Conservation (phyloP, 2,329 filamentous ascomycete genomes). For the Sporothrix pseudoabietina region DNA sequence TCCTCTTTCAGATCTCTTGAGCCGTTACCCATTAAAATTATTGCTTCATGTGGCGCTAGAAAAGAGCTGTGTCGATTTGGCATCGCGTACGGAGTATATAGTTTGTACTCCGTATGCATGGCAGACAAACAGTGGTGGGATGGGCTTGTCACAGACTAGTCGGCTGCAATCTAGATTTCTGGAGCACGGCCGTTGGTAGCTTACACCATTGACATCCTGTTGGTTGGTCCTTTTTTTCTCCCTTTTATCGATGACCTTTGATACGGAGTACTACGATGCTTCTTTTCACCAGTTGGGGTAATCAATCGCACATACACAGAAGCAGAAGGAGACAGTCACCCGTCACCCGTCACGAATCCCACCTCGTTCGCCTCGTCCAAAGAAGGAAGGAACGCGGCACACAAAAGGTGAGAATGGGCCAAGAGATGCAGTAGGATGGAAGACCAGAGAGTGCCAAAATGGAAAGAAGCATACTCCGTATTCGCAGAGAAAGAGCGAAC, state of each 20-base stretch:
- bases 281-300: not conserved
- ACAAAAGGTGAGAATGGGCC: not conserved
- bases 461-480: not conserved
- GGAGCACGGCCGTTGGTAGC: not conserved
- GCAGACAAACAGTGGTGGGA: not conserved
- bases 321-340: not conserved
- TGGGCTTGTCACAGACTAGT: not conserved
- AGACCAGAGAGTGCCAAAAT: not conserved
- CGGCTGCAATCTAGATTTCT: not conserved
- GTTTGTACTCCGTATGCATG: not conserved
- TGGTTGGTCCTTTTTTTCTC: not conserved
- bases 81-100: not conserved
- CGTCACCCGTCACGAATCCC: not conserved
- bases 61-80: not conserved
- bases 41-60: not conserved
- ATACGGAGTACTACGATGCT: not conserved
- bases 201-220: not conserved
- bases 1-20: not conserved
- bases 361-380: not conserved
- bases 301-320: not conserved
- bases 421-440: not conserved
- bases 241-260: not conserved
- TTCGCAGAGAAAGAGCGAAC: not conserved
- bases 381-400: slow-evolving; percentile 5
- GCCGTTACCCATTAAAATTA: not conserved